Evolutionary conservation across 2,329 filamentous ascomycete species (phyloP).

Genomic region (Tolypocladium nubicola): DNA sequence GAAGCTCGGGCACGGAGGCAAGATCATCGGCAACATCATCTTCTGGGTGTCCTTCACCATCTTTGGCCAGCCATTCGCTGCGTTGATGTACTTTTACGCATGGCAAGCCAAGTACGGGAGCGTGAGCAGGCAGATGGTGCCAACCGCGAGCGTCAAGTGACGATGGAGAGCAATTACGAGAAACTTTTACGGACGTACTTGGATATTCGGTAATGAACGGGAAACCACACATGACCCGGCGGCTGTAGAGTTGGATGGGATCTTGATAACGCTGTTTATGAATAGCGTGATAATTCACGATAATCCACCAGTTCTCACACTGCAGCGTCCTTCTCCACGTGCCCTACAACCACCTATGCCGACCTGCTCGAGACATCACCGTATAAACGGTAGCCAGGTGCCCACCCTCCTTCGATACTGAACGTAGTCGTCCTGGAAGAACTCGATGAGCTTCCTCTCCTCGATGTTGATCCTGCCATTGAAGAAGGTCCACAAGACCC

Average conservation of each 20-base stretch:
- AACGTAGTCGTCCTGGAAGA: conserved; percentile 78
- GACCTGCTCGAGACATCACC: conserved; percentile 4
- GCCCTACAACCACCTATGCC: not conserved
- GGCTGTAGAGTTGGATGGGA: not conserved
- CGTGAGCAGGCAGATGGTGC: conserved; percentile 41
- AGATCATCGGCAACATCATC: conserved; percentile 78
- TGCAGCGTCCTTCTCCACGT: not conserved
- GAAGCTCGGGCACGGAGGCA: conserved; percentile 58
- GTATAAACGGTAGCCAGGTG: conserved; percentile 67
- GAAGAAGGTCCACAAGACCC: conserved; percentile 83
- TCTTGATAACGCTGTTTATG: not conserved
- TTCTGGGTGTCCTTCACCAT: conserved; percentile 97
- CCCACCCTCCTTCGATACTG: conserved; percentile 60
- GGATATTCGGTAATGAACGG: not conserved
- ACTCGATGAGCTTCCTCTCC: conserved; percentile 64
- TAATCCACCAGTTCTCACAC: not conserved
- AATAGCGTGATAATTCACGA: not conserved
- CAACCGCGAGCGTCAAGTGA: not conserved
- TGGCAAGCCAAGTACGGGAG: conserved; percentile 98
- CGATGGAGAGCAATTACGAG: not conserved
- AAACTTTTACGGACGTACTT: not conserved
- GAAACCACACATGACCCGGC: too few relatives aligned
- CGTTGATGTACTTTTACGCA: conserved; percentile 90
- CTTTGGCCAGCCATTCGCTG: conserved; percentile 87
- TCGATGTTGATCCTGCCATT: conserved; percentile 62